A percentile compares a stretch with the other conserved stretches of the same genome.
Conservation (phyloP, 129 eudicot genomes). For the Oenanthe sinensis region DNA sequence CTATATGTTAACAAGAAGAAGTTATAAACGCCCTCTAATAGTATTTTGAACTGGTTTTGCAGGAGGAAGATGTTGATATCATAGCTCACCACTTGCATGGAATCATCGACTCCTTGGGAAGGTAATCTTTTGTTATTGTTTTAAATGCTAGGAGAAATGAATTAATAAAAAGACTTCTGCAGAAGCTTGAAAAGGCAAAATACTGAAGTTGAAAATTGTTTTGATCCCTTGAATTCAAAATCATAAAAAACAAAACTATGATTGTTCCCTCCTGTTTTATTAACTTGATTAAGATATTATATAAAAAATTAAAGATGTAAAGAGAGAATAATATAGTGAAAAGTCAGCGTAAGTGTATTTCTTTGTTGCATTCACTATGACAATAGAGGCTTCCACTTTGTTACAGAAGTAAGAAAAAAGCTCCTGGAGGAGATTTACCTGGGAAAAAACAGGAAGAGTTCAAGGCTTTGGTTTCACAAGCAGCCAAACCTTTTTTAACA, state of each 20-base stretch:
- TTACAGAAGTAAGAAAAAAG: constrained; percentile 46
- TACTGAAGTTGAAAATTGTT: not conserved
- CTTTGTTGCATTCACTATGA: not conserved
- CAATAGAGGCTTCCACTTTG: not conserved
- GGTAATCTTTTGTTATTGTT: constrained; percentile 19
- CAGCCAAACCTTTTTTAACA: constrained; percentile 54
- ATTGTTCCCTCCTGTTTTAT: not conserved
- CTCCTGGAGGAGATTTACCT: constrained; percentile 20
- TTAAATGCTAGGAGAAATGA: not conserved
- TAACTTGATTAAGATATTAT: not conserved
- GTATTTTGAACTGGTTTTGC: constrained; percentile 12
- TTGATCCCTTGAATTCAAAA: not conserved
- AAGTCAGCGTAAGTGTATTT: not conserved
- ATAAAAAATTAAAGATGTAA: not conserved
- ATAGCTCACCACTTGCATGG: constrained; percentile 72
- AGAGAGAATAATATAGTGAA: not conserved
- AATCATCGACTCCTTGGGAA: constrained; percentile 52
- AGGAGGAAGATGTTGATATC: constrained; percentile 84
- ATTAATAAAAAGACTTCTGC: not conserved
- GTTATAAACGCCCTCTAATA: not conserved
- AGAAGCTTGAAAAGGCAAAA: not conserved
- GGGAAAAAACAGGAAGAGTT: constrained; percentile 43
- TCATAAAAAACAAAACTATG: not conserved
- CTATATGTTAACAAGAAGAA: not conserved
- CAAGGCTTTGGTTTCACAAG: constrained; percentile 42